Percentiles rank a stretch among this genome's conserved stretches.
Conservation (phyloP, 2,329 filamentous ascomycete species). For the Sporothrix protearum region DNA sequence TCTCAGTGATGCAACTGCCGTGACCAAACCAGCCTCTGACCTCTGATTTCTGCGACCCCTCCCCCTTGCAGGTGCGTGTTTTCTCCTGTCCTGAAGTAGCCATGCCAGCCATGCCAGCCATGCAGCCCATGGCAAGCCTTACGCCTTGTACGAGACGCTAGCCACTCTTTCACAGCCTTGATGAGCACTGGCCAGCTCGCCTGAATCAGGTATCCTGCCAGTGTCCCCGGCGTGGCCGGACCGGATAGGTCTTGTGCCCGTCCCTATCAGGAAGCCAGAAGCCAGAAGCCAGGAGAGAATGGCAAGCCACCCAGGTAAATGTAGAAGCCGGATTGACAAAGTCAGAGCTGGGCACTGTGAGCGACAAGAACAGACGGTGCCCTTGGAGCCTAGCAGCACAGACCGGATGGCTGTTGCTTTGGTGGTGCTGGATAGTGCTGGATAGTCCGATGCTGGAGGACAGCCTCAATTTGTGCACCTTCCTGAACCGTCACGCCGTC, state of each 20-base stretch:
- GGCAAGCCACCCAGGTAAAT: background rate
- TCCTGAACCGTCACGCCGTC: background rate
- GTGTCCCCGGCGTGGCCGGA: background rate
- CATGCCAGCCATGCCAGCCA: background rate
- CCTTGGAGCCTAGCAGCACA: background rate
- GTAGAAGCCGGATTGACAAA: background rate
- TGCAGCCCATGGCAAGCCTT: background rate
- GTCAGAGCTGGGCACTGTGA: background rate
- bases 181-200: background rate
- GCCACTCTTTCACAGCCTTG: background rate
- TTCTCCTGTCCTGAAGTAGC: slow-evolving; percentile 1
- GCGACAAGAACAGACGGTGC: background rate
- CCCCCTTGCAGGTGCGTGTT: slow-evolving; percentile 5
- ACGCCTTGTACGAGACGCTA: background rate
- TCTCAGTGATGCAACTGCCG: background rate
- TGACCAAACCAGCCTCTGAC: background rate
- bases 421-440: background rate
- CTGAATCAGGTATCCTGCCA: background rate
- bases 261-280: background rate
- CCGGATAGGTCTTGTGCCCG: slow-evolving; percentile 1
- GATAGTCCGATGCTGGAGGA: background rate
- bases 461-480: background rate
- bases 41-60: background rate
- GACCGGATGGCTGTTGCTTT: background rate
- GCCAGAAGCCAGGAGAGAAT: background rate